Percentiles rank a stretch among this genome's conserved stretches.
Conservation (phyloP, 2,329 filamentous ascomycete species). For the Pseudocercospora vitis region DNA sequence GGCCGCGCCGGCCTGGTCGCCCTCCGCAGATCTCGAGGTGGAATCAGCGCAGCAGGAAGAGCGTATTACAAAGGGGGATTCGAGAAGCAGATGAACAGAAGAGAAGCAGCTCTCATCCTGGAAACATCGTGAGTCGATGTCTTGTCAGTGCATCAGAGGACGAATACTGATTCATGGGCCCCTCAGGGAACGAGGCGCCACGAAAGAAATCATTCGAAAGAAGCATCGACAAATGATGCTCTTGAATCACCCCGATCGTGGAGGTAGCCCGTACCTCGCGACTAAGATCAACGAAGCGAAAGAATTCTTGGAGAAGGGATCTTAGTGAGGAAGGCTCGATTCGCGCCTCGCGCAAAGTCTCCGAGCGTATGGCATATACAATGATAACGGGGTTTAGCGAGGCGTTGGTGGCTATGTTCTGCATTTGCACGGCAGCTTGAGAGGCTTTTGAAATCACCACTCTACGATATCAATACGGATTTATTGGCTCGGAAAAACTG, state of each 20-base stretch:
- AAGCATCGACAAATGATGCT: conserved; percentile 95
- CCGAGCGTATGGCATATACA: not conserved
- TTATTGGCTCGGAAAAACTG: no score
- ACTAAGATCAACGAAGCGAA: conserved; percentile 99
- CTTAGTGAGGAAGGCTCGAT: not conserved
- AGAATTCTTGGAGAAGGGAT: conserved; percentile 80
- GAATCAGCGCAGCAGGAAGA: conserved; percentile 74
- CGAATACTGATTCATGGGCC: no score
- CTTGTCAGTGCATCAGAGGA: no score
- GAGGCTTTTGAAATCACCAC: not conserved
- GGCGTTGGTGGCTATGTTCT: not conserved
- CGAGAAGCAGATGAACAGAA: conserved; percentile 87
- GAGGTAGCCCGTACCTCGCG: conserved; percentile 91
- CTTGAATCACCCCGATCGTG: conserved; percentile 94
- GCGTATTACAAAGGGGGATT: conserved; percentile 99
- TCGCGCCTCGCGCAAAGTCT: no score
- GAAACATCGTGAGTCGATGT: conserved; percentile 84
- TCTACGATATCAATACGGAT: not conserved
- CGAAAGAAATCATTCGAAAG: conserved; percentile 92
- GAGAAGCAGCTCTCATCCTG: conserved; percentile 86
- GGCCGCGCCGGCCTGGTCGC: conserved; percentile 91
- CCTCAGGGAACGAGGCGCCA: conserved; percentile 76
- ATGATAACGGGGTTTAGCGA: conserved; percentile 1
- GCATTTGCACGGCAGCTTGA: conserved; percentile 1
- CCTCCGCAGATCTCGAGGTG: conserved; percentile 76